These are phyloP conservation scores for Rhizopogon vulgaris DNA, from an alignment of 768 basidiomycete species.

Conservation along the genomic window DNA sequence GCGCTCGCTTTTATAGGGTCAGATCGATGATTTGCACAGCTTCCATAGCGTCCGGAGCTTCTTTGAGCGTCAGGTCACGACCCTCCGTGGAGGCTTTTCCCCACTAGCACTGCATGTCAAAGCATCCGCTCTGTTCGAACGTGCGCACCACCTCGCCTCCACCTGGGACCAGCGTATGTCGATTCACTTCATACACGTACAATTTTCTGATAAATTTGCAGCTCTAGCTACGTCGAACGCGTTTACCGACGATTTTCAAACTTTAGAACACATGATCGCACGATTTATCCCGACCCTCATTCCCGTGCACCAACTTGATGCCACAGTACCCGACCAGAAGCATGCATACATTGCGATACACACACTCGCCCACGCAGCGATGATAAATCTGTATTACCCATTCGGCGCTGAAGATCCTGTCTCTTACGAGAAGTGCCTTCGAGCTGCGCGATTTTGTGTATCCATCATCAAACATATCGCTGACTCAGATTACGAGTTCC, in stretches of 20 bases:
- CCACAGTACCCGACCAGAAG: conserved; percentile 50
- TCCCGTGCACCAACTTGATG: conserved; percentile 58
- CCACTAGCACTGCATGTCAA: conserved; percentile 63
- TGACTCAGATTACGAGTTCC: conserved; percentile 60
- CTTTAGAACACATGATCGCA: conserved; percentile 57
- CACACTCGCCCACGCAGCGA: conserved; percentile 60
- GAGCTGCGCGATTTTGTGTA: conserved; percentile 55
- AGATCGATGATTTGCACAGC: conserved; percentile 42
- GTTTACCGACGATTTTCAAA: conserved; percentile 52
- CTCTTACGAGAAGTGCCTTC: conserved; percentile 62
- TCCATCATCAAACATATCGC: conserved; percentile 56
- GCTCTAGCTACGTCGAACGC: conserved; percentile 40
- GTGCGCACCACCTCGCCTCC: conserved; percentile 54
- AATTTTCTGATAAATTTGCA: conserved; percentile 21
- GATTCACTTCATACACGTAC: conserved; percentile 9
- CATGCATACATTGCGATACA: conserved; percentile 54
- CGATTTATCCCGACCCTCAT: conserved; percentile 60
- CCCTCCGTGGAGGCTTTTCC: conserved; percentile 49
- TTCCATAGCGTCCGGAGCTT: conserved; percentile 60
- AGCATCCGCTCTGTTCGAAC: conserved; percentile 69
- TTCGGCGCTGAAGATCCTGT: conserved; percentile 54
- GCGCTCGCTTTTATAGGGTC: conserved; percentile 40
- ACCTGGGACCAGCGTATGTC: conserved; percentile 54
- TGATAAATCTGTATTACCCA: conserved; percentile 58
- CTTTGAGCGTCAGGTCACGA: conserved; percentile 50